Evolutionary conservation across 371 early-diverging fungal species (phyloP), one percentile per base, ranked within the genome.

Genomic region (Mucor racemosus): DNA sequence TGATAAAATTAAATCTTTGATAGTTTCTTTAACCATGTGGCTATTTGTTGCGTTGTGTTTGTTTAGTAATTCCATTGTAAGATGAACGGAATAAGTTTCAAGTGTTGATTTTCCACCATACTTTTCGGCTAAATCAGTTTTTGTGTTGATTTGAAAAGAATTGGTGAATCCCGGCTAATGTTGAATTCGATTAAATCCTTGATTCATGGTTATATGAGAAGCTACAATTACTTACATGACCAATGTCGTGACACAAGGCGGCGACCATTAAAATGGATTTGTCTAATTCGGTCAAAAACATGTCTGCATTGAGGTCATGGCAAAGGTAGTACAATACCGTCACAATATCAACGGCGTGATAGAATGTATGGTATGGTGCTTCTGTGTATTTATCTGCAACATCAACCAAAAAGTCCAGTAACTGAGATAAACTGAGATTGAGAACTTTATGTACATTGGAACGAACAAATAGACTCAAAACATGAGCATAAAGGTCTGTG

Each of bases 311-410:
- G 72, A 91, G 75, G 41, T 90, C 87, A 40, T 74, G 78, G n/a
- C 94, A 81, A 42, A 91, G 80, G 64, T 91, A 90, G 72, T 88
- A 92, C 33, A 94, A 77, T 69, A 94, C 88, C 35, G 87, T 88
- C 34, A 91, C 88, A 11, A 96, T 94, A 80, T 96, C 97, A 6
- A 89, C 89, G n/a, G 94, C 94, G 67, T 95, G 97, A 77, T 89
- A 86, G 69, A 95, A 94, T 6, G 91, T 91, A 74, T 96, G 96
- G 72, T 96, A 96, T 3, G 94, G 92, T 39, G 90, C 90, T 17
- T 84, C 73, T 7, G 80, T 76, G 70, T 95, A 94, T 38, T 90
- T 87, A 15, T 79, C 72, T 55, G 91, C 90, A 17, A 95, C 90
- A 66, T 92, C 94, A 31, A 92, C 72, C 33, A 91, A 82, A 62